phyloP scores from a whole-genome alignment of 2,329 filamentous ascomycete genomes.

The Penicillium sp. region DNA sequence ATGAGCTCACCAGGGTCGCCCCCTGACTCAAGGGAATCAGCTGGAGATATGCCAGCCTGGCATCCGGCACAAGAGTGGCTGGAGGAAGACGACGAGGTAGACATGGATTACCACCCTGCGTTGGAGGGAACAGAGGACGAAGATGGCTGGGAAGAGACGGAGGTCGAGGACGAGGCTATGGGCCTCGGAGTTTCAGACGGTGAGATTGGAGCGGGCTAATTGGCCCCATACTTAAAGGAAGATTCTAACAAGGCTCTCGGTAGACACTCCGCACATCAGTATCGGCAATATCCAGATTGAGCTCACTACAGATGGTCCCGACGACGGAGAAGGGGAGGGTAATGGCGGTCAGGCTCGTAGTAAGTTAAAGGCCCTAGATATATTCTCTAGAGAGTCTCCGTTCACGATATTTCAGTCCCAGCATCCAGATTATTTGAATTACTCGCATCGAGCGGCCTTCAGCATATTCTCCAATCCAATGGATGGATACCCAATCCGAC shows the following conservation, averaged over 20 bases:
- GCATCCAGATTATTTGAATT: constrained; percentile 52
- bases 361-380: constrained; percentile 9
- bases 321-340: constrained; percentile 37
- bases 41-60: constrained; percentile 25
- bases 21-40: constrained; percentile 24
- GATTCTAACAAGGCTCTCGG: background rate
- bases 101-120: constrained; percentile 19
- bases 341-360: constrained; percentile 21
- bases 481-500: constrained; percentile 19
- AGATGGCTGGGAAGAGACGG: constrained; percentile 14
- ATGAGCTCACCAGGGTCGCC: constrained; percentile 31
- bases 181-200: constrained; percentile 38
- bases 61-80: constrained; percentile 40
- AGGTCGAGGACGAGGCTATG: constrained; percentile 49
- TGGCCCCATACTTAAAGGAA: background rate
- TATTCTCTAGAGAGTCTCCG: background rate
- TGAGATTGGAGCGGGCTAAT: background rate
- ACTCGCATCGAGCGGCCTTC: constrained; percentile 53
- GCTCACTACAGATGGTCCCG: constrained; percentile 38
- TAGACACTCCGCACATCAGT: constrained; percentile 40
- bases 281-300: constrained; percentile 33
- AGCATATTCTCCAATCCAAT: constrained; percentile 48
- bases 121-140: constrained; percentile 7
- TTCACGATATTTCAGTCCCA: constrained; percentile 28
- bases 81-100: constrained; percentile 37